These are phyloP conservation scores for Rhododendron ovatum DNA, from an alignment of 148 eudicot species.

Conservation along the genomic window DNA sequence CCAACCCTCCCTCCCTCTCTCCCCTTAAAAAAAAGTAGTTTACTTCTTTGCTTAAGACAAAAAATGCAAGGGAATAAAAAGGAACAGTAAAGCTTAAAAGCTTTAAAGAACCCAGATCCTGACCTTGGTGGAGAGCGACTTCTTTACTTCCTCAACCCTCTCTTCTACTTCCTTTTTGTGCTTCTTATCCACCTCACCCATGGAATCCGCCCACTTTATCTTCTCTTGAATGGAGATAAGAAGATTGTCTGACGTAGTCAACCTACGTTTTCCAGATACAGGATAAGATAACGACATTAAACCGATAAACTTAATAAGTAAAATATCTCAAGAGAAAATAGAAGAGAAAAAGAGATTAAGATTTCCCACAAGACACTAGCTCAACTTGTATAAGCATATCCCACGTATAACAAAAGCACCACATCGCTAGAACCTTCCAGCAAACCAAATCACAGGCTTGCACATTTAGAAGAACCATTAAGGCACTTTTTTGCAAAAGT, in stretches of 20 bases:
- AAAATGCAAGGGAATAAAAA: neutral
- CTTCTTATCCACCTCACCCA: constrained; percentile 82
- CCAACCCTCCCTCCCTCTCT: neutral
- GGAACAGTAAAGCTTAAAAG: constrained; percentile 3
- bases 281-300: neutral
- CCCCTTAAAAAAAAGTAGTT: neutral
- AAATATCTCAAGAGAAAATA: neutral
- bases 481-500: neutral
- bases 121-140: constrained; percentile 78
- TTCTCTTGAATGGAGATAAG: constrained; percentile 86
- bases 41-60: neutral
- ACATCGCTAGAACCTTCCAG: neutral
- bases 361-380: neutral
- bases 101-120: constrained; percentile 26
- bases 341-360: neutral
- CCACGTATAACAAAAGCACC: neutral
- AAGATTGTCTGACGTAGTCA: constrained; percentile 75
- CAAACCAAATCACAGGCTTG: neutral
- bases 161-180: constrained; percentile 84
- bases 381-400: neutral
- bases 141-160: constrained; percentile 74
- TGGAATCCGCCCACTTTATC: constrained; percentile 93
- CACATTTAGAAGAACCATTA: neutral
- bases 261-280: constrained; percentile 33
- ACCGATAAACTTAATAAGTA: neutral